phyloP scores from a whole-genome alignment of 768 basidiomycete species.

The Boletus subparvulus region DNA sequence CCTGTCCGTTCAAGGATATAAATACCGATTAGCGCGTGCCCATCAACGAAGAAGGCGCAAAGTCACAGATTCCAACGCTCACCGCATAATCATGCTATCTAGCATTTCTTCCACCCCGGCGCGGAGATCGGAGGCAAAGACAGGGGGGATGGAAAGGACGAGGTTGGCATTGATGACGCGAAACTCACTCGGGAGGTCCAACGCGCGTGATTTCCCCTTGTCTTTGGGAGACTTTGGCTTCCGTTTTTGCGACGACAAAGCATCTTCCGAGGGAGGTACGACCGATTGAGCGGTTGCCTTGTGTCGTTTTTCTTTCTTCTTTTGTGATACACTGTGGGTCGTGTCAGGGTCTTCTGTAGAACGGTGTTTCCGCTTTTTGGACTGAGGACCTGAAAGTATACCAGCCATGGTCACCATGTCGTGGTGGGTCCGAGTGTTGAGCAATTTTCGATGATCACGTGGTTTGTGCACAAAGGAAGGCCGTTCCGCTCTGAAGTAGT shows the following conservation, averaged over 20 bases:
- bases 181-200: constrained; percentile 50
- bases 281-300: constrained; percentile 1
- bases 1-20: constrained; percentile 41
- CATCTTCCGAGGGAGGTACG: constrained; percentile 8
- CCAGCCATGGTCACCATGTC: constrained; percentile 8
- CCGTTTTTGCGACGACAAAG: constrained; percentile 9
- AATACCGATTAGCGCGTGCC: background rate
- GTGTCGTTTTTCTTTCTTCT: constrained; percentile 34
- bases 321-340: constrained; percentile 34
- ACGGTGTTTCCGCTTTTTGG: constrained; percentile 56
- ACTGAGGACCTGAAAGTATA: constrained; percentile 7
- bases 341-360: constrained; percentile 17
- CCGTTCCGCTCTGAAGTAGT: background rate
- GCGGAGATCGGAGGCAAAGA: constrained; percentile 71
- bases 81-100: constrained; percentile 96
- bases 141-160: constrained; percentile 74
- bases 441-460: constrained; percentile 25
- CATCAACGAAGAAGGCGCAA: background rate
- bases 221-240: constrained; percentile 27
- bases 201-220: constrained; percentile 39
- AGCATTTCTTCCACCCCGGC: constrained; percentile 85
- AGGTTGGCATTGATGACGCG: constrained; percentile 62
- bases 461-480: background rate
- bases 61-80: constrained; percentile 27
- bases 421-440: background rate